Base-by-base conservation (phyloP, 805 yeast species). In the Kazachstania psychrophila region DNA sequence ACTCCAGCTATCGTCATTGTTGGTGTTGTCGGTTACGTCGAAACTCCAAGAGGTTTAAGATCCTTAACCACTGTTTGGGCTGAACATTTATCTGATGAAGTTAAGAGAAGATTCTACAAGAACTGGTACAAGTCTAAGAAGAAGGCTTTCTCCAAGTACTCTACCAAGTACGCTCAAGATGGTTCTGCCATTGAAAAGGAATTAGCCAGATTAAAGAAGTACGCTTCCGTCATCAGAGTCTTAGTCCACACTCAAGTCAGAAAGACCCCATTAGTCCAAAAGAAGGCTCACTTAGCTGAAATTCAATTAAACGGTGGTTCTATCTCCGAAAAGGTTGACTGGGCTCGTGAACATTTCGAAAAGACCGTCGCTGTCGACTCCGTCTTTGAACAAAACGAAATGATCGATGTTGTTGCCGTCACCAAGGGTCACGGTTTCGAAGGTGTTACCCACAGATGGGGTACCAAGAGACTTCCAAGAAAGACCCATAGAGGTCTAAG, bases 371-470 rank as follows among this genome's bases (percentile, higher is more conserved):
- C 92, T 51, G 95, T 92, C 61, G 85, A 82, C 73, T 69, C 94
- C 59, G 97, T 92, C 62, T 82, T 92, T 68, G 98, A 89, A 79
- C 94, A 92, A 77, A 84, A 87, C 75, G 98, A 92, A 79, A 79
- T 84, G 81, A 79, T 92, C 61, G 99, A 92, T 64, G 97, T 85
- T 63, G 82, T 92, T 65, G 99, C 96, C 66, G 95, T 92, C 66
- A 92, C 98, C 82, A 89, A 84, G 80, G 99, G 99, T 92, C 96
- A 92, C 79, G 99, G 99, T 80, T 88, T 84, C 86, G 98, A 92
- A 76, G 99, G 99, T 88, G 96, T 89, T 65, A 92, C 99, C 77
- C 96, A 88, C 87, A 86, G 99, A 85, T 92, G 97, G 97, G 99
- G 99, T 70, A 92, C 98, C 83, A 94, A 88, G 88, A 88, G 83